Conservation (phyloP, 306 rosid genomes). For the Prunus fruticosa region DNA sequence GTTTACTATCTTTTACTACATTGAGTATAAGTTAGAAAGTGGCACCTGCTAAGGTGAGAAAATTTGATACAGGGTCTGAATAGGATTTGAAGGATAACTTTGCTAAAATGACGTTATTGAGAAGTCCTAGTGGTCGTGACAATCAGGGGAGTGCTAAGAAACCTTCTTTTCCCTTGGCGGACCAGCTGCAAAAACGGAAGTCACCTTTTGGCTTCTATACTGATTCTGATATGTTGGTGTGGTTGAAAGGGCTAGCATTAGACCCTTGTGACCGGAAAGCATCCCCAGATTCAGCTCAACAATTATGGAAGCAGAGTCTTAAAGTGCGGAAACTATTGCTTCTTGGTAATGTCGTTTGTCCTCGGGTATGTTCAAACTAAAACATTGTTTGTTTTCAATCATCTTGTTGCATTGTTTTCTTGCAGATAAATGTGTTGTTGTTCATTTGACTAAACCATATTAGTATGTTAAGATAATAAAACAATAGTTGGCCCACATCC, state of each 20-base stretch:
- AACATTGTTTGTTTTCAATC: not conserved
- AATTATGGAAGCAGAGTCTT: constrained; percentile 3
- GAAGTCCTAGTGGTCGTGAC: not conserved
- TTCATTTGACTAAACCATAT: not conserved
- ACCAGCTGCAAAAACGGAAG: not conserved
- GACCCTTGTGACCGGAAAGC: constrained; percentile 3
- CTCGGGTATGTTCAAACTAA: constrained; percentile 24
- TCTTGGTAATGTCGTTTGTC: constrained; percentile 1
- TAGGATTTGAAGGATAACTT: not conserved
- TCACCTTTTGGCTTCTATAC: not conserved
- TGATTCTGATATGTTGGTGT: constrained; percentile 12
- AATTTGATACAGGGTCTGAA: constrained; percentile 1
- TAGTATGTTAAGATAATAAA: not conserved
- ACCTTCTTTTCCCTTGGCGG: not conserved
- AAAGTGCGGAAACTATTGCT: not conserved
- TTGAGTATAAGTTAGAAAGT: not conserved
- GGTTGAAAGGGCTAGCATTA: constrained; percentile 22
- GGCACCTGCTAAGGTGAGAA: not conserved
- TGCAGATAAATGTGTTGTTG: not conserved
- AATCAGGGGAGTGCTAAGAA: not conserved
- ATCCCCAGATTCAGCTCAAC: not conserved
- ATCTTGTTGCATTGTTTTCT: not conserved
- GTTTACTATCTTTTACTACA: not conserved
- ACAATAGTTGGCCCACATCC: not conserved
- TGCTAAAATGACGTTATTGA: not conserved